Percentiles rank a stretch among this genome's conserved stretches.
Conservation (phyloP, 2,329 filamentous ascomycete genomes). For the Fusarium irregulare region DNA sequence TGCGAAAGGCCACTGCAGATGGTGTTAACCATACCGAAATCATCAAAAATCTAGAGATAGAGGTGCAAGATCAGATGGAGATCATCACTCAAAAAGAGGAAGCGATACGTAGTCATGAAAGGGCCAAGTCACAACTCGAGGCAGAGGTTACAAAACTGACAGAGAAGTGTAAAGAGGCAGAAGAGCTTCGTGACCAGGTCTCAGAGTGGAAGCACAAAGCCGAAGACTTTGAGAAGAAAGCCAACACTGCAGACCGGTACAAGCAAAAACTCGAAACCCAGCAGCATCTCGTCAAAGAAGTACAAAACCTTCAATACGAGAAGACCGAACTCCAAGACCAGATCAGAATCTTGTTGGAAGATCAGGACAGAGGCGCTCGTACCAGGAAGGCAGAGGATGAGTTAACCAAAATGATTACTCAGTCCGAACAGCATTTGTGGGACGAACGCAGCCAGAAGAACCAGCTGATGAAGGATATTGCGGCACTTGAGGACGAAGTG, state of each 20-base stretch:
- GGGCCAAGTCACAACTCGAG: conserved; percentile 65
- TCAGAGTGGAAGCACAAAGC: conserved; percentile 69
- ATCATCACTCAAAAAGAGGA: conserved; percentile 76
- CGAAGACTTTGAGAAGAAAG: conserved; percentile 69
- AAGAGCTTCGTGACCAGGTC: conserved; percentile 68
- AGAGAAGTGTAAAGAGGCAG: conserved; percentile 59
- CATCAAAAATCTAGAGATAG: conserved; percentile 65
- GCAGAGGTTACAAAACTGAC: conserved; percentile 62
- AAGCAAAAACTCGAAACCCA: conserved; percentile 71
- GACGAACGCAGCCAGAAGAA: conserved; percentile 59
- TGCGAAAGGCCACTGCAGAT: conserved; percentile 63
- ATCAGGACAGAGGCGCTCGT: conserved; percentile 50
- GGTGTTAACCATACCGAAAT: conserved; percentile 63
- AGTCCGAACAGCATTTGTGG: conserved; percentile 57
- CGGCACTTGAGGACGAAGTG: conserved; percentile 60
- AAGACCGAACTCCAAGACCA: conserved; percentile 65
- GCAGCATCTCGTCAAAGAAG: conserved; percentile 66
- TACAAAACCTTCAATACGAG: conserved; percentile 66
- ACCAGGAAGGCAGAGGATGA: conserved; percentile 54
- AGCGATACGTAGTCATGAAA: conserved; percentile 52
- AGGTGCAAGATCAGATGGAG: conserved; percentile 74
- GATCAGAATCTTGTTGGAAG: conserved; percentile 52
- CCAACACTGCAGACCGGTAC: conserved; percentile 71
- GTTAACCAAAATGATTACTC: conserved; percentile 55
- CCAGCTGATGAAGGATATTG: conserved; percentile 59